Base-by-base conservation (phyloP, 139 green algal genomes). In the Parachlorella kessleri region DNA sequence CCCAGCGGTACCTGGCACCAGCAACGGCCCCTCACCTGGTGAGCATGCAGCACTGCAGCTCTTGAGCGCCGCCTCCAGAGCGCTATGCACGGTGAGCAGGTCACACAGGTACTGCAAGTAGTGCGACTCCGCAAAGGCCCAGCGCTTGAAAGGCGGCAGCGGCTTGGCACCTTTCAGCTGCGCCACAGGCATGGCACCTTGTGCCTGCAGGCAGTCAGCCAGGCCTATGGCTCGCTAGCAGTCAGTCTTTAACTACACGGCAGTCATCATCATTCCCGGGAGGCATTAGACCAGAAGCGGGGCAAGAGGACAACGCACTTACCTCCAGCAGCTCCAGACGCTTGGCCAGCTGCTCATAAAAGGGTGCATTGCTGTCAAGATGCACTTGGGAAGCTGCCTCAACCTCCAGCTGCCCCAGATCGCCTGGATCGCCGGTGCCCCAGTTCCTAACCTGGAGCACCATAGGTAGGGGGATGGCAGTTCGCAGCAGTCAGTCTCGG, bases 71-170 rank as follows among this genome's bases (percentile, higher is more conserved):
- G 14, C 18, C 33, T 74, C 75, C 35, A 80, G 26, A 39, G 75
- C 6, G 37, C 28, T 23, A 55, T 80, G 55, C 23, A 80, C 75
- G 9, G 21, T 30, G 32, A 37, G 33, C 8, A 73, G 6, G 53
- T 80, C 75, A 10, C 37, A 26, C 37, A 80, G 75, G 5, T 80
- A 80, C 75, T 80, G 75, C 55, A 75, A 32, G 71, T 80, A 80
- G 42, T 80, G 75, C n/a, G 35, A 59, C 38, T 76, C 55, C 36
- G 32, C 24, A 80, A 80, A 80, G 8, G 32, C 32, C 75, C 75
- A 80, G n/a, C 10, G 21, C 28, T 40, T 65, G 59, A 80, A 80
- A 21, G 75, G 75, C 18, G 75, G 75, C 8, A 74, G 21, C 48
- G 48, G 48, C 48, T 59, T 59, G 21, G 48, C 48, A 59, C 21